Percentiles rank a stretch among this genome's conserved stretches.
Conservation (phyloP, 345 rosid species). For the Eucalyptus marginata region DNA sequence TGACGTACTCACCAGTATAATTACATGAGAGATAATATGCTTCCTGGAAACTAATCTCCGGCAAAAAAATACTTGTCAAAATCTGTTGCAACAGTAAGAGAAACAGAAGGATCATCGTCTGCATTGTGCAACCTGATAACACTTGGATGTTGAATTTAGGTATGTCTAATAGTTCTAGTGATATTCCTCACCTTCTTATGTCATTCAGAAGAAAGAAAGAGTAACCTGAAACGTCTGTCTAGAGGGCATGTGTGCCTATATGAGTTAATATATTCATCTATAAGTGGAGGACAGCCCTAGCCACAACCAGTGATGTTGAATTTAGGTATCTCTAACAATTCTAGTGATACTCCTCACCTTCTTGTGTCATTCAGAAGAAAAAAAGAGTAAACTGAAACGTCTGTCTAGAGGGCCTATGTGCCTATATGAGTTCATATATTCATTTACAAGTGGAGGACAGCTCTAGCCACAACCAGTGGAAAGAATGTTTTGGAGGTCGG, state of each 20-base stretch:
- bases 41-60: neutral
- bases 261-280: neutral
- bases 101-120: neutral
- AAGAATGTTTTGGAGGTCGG: neutral
- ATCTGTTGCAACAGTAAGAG: neutral
- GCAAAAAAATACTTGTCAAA: neutral
- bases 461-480: neutral
- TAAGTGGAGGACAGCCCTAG: neutral
- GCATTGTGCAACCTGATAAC: neutral
- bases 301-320: neutral
- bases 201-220: neutral
- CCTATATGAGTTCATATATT: neutral
- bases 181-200: neutral
- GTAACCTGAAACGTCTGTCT: neutral
- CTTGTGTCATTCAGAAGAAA: neutral
- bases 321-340: neutral
- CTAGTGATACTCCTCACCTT: neutral
- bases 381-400: neutral
- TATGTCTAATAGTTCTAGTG: neutral
- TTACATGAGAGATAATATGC: neutral
- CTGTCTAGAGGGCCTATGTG: neutral
- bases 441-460: neutral
- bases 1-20: neutral
- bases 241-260: neutral
- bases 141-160: neutral